Evolutionary conservation across 2,329 filamentous ascomycete genomes (phyloP), one percentile per base, ranked within the genome.

Genomic region (Fusarium lyarnte): DNA sequence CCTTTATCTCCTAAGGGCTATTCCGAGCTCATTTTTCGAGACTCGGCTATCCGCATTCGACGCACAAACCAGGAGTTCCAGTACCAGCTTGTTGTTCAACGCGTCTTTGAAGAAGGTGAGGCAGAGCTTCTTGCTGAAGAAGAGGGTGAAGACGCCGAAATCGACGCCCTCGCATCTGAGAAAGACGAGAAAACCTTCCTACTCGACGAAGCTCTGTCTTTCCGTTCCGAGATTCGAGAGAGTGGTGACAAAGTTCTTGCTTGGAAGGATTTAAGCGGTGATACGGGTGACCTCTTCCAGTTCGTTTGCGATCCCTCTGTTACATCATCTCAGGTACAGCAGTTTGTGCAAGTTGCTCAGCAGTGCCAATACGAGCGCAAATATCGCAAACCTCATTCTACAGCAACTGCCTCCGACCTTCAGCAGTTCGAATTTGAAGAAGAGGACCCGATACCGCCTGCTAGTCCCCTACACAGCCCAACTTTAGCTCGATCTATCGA

Each of bases 351-450:
- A 59, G 91, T 94, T 58, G 93, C 96, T 12, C 89, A 93, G 64
- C 92, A 98, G 88, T 98, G 96, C 81, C 96, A 99, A 82, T 99
- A 97, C 92, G 96, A 99, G 85, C 90, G 95, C 78, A 98, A 97
- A 82, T 97, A 96, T 82, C 90, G 94, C 71, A 93, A 92, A 78
- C 91, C 90, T 42, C 89, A 94, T 76, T 91, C 94, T 49, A 92
- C 91, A 53, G 96, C 96, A 3, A 94, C 94, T 13, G 91, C 94
- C 64, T 86, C 90, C 69, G 94, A 99, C 72, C 87, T 98, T 8
- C 83, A 89, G 68, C 90, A 97, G 75, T 98, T 99, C 77, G 89
- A 92, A 21, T 98, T 98, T 79, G 83, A 88, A 70, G 84, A 87
- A 78, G 88, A 90, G 77, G 86, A 88, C 39, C 88, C 89, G 12